Evolutionary conservation across 768 basidiomycete species (phyloP), one percentile per base, ranked within the genome.

Genomic region (Lactifluus pinguis): DNA sequence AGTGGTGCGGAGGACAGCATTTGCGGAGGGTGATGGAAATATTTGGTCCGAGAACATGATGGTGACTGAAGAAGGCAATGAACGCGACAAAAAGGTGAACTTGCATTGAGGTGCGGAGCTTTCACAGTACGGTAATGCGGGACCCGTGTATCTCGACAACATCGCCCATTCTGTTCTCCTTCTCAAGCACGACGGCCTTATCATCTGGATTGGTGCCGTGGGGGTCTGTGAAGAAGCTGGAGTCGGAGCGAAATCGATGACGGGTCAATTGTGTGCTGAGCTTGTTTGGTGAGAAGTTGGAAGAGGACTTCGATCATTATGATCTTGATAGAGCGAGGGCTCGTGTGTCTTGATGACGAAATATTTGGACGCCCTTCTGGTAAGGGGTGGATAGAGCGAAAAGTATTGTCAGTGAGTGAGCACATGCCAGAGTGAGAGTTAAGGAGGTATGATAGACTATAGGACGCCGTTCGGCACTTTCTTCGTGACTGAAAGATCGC

Each of bases 121-220:
- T 25, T 25, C 25, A 25, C 25, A 25, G 25, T 25, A 25, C 25
- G 2, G 25, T 25, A 25, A 25, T 25, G 25, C 25, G 25, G 25
- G 25, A 25, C 25, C 25, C 84, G 36, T 76, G 77, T 62, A 84
- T 85, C 49, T 83, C 84, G 79, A 86, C 82, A 67, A 85, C 79
- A 45, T 88, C 85, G 62, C 81, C 85, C 34, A 87, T 72, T 9
- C 82, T 85, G 25, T 85, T 84, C 67, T 87, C 86, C 70, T 89
- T 89, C 69, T 89, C 87, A 3, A 85, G 72, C 8, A 84, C 65
- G 39, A 86, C 72, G 25, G 85, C 75, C 6, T 84, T 83, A 34
- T 82, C 81, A 60, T 85, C 83, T 44, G 70, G 60, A 60, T 62
- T 60, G 14, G 68, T 49, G 14, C 49, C 54, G 56, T 34, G 54